phyloP scores from a whole-genome alignment of 441 rosid genomes.

The Manihot esculenta region DNA sequence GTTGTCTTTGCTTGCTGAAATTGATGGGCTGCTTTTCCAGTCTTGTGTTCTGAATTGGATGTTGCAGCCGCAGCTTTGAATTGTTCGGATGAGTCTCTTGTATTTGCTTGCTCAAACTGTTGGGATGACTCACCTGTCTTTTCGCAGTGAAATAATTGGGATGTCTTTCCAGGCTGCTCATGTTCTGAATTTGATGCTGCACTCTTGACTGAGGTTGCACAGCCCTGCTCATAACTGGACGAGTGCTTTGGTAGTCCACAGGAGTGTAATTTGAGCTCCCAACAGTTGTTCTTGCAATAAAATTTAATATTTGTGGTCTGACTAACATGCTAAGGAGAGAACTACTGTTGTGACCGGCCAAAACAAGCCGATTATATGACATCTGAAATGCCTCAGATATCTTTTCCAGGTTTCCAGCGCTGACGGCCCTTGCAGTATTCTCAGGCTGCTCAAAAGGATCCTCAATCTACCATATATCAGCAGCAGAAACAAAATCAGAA shows the following conservation, averaged over 20 bases:
- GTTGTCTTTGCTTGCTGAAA: background rate
- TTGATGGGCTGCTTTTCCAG: background rate
- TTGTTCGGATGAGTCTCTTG: background rate
- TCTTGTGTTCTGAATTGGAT: too few species aligned
- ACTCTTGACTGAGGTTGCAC: conserved; percentile 14
- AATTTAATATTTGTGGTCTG: conserved; percentile 37
- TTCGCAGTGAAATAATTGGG: conserved; percentile 13
- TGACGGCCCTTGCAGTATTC: conserved; percentile 73
- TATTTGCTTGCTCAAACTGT: background rate
- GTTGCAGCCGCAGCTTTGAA: too few species aligned
- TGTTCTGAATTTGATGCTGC: conserved; percentile 18
- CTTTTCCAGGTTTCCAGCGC: conserved; percentile 43
- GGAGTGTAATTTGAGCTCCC: conserved; percentile 22
- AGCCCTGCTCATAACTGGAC: conserved; percentile 24
- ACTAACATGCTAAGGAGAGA: conserved; percentile 38
- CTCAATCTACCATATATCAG: conserved; percentile 57
- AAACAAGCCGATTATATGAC: conserved; percentile 38
- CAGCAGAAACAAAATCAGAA: conserved; percentile 13
- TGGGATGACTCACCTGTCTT: conserved; percentile 8
- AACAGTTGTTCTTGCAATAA: conserved; percentile 25
- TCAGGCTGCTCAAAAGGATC: conserved; percentile 92
- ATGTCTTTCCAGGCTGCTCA: conserved; percentile 27
- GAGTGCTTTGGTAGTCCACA: background rate
- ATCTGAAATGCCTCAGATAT: conserved; percentile 55
- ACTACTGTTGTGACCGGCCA: conserved; percentile 25